Conservation (phyloP, 495 filamentous ascomycete genomes). For the Paragyromitra xinjiangensis region DNA sequence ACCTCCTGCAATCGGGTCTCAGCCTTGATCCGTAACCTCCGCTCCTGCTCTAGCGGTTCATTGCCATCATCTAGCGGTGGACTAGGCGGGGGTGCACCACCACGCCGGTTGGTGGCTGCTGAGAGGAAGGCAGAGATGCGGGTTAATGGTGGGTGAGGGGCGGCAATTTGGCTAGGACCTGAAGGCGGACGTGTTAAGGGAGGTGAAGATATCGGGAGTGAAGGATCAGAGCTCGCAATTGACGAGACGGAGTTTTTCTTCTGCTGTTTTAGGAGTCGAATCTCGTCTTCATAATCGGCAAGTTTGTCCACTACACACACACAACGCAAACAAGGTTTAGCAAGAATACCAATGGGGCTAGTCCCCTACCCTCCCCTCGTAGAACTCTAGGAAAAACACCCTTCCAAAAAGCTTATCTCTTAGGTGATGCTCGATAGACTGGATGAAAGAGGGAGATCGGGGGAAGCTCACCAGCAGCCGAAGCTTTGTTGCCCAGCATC, state of each 20-base stretch:
- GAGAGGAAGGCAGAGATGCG: slow-evolving; percentile 74
- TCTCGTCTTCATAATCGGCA: slow-evolving; percentile 94
- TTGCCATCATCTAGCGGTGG: slow-evolving; percentile 67
- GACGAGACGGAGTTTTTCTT: slow-evolving; percentile 56
- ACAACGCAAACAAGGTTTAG: slow-evolving; percentile 12
- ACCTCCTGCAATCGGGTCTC: slow-evolving; percentile 77
- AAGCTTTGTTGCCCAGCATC: slow-evolving; percentile 77
- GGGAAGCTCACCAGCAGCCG: slow-evolving; percentile 71
- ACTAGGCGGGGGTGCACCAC: slow-evolving; percentile 53
- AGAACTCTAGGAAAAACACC: background rate
- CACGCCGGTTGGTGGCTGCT: slow-evolving; percentile 52
- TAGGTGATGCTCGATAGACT: background rate
- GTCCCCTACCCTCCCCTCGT: background rate
- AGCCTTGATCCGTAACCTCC: slow-evolving; percentile 73
- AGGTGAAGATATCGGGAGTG: slow-evolving; percentile 51
- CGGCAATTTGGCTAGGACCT: slow-evolving; percentile 57
- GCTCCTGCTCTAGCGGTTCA: slow-evolving; percentile 76
- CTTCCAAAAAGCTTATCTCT: background rate
- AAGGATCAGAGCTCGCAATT: slow-evolving; percentile 7
- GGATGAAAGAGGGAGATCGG: background rate
- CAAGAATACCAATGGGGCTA: slow-evolving; percentile 12
- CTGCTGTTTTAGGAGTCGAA: slow-evolving; percentile 60
- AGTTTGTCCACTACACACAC: slow-evolving; percentile 66
- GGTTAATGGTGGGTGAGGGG: slow-evolving; percentile 60
- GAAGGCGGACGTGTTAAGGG: slow-evolving; percentile 57